These are phyloP conservation scores for Pleurotus salmoneostramineus DNA, from an alignment of 768 basidiomycete species.

Conservation along the genomic window DNA sequence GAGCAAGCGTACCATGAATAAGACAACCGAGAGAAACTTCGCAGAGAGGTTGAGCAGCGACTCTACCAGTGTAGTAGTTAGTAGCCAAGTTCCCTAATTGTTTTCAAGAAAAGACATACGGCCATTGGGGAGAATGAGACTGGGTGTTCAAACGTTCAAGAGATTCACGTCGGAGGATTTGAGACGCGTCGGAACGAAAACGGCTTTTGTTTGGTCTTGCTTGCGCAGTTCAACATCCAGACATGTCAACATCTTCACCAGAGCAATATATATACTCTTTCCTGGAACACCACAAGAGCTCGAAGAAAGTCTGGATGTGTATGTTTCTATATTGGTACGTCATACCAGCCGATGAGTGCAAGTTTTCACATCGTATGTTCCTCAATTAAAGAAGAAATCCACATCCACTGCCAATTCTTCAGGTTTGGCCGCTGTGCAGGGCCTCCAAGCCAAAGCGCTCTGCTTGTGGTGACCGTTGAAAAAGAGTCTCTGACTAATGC, in stretches of 20 bases:
- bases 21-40: slow-evolving; percentile 4
- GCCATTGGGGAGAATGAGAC: neutral
- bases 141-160: neutral
- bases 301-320: too few species aligned
- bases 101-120: neutral
- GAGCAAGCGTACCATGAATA: neutral
- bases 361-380: too few species aligned
- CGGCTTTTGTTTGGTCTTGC: neutral
- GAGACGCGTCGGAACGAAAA: slow-evolving; percentile 7
- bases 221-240: neutral
- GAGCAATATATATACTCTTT: neutral
- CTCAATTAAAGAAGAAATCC: too few species aligned
- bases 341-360: too few species aligned
- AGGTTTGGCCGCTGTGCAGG: too few species aligned
- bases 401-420: too few species aligned
- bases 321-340: too few species aligned
- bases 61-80: neutral
- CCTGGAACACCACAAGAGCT: too few species aligned
- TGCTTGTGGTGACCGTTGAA: too few species aligned
- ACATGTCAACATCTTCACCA: neutral
- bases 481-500: too few species aligned
- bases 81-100: neutral
- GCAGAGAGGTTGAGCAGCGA: slow-evolving; percentile 3
- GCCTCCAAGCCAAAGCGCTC: too few species aligned
- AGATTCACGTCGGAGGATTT: slow-evolving; percentile 5